These are phyloP conservation scores for Phellinidium pouzarii DNA, from an alignment of 1,284 basidiomycete species.

Conservation along the genomic window DNA sequence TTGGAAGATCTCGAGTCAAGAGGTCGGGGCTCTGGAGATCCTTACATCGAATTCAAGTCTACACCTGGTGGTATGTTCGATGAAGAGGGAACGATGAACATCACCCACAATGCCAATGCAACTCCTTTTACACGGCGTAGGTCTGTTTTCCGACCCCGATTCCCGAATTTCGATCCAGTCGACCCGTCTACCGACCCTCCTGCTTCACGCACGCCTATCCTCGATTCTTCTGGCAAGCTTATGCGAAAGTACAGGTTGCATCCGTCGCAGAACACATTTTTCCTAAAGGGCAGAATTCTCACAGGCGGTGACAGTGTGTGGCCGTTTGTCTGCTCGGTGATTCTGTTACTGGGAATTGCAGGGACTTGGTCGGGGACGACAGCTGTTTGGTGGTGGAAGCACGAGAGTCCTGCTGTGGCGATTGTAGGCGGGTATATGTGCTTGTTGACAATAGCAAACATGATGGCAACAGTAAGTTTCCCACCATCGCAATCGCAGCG, in stretches of 20 bases:
- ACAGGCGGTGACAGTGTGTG: conserved; percentile 81
- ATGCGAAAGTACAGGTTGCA: conserved; percentile 54
- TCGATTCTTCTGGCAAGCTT: conserved; percentile 29
- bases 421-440: conserved; percentile 73
- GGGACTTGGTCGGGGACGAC: conserved; percentile 82
- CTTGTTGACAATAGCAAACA: conserved; percentile 66
- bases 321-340: conserved; percentile 65
- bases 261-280: conserved; percentile 72
- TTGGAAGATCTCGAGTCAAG: conserved; percentile 11
- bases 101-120: not conserved
- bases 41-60: conserved; percentile 13
- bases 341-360: conserved; percentile 57
- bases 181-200: conserved; percentile 3
- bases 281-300: conserved; percentile 61
- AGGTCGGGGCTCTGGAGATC: conserved; percentile 7
- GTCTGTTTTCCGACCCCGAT: not conserved
- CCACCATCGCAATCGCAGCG: not conserved
- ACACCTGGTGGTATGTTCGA: conserved; percentile 8
- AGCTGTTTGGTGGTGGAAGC: conserved; percentile 80
- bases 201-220: conserved; percentile 7
- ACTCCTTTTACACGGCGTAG: conserved; percentile 5
- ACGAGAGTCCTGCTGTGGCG: conserved; percentile 70
- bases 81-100: conserved; percentile 15
- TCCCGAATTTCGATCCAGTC: conserved; percentile 13
- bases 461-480: conserved; percentile 64